Evolutionary conservation across 441 rosid genomes (phyloP).

Genomic region (Brassica hybrid): DNA sequence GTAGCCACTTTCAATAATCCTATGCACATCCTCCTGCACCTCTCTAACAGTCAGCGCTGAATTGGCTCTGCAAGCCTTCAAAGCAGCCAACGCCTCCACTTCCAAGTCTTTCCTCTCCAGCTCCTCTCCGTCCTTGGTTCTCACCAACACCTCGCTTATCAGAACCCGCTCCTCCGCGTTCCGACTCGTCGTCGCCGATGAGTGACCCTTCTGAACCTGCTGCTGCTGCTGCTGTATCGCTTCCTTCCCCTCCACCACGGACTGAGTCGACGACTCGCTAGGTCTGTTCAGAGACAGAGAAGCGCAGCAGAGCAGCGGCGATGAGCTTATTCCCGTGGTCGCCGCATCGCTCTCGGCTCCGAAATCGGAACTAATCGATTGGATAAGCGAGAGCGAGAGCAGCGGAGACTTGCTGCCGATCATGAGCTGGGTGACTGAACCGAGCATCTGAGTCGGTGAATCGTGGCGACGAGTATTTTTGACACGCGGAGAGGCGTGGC

Average conservation of each 20-base stretch:
- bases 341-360: conserved; percentile 1
- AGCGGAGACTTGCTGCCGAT: conserved; percentile 34
- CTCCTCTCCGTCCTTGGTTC: conserved; percentile 90
- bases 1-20: conserved; percentile 89
- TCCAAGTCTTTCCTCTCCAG: conserved; percentile 92
- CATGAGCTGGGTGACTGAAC: conserved; percentile 33
- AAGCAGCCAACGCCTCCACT: conserved; percentile 75
- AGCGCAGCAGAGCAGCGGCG: conserved; percentile 56
- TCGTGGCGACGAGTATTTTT: conserved; percentile 15
- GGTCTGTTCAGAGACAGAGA: conserved; percentile 48
- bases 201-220: conserved; percentile 49
- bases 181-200: conserved; percentile 38
- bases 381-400: conserved; percentile 45
- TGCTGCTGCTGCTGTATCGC: conserved; percentile 47
- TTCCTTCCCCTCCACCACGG: conserved; percentile 47
- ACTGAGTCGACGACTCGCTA: conserved; percentile 31
- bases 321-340: not conserved
- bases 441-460: conserved; percentile 38
- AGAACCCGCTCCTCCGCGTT: conserved; percentile 81
- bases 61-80: conserved; percentile 81
- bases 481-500: conserved; percentile 22
- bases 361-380: conserved; percentile 1
- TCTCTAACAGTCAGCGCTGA: conserved; percentile 83
- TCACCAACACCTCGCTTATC: conserved; percentile 88
- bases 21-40: conserved; percentile 90